Evolutionary conservation across 2,329 filamentous ascomycete genomes (phyloP).

Genomic region (Pseudogymnoascus pannorum): DNA sequence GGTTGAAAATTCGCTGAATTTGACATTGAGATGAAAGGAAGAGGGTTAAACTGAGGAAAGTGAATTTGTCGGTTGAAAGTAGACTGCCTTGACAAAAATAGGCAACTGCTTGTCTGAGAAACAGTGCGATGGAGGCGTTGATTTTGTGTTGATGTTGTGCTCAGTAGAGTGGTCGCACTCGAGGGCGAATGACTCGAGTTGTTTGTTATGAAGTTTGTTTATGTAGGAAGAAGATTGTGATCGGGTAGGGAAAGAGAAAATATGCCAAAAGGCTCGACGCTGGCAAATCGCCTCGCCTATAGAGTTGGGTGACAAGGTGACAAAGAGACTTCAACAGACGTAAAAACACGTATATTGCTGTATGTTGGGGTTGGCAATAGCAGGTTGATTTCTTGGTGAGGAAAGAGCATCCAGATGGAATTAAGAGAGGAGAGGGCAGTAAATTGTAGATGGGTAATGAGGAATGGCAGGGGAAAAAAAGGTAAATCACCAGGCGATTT

Average conservation of each 20-base stretch:
- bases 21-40: conserved; percentile 5
- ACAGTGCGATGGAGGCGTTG: neutral
- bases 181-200: neutral
- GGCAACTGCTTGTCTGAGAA: neutral
- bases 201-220: conserved; percentile 6
- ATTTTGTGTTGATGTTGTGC: neutral
- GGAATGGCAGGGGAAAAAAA: neutral
- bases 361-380: neutral
- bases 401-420: neutral
- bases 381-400: neutral
- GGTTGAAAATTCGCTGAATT: conserved; percentile 43
- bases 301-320: neutral
- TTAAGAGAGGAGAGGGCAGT: neutral
- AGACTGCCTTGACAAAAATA: neutral
- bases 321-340: neutral
- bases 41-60: neutral
- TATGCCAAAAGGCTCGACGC: neutral
- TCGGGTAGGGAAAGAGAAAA: neutral
- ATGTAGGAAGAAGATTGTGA: neutral
- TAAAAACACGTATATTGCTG: neutral
- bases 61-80: neutral
- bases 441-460: neutral
- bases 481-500: neutral
- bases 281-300: neutral
- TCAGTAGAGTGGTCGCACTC: neutral